A percentile compares a stretch with the other conserved stretches of the same genome.
phyloP scores from a whole-genome alignment of 202 grass and related monocot species.

The Saccharum hybrid region DNA sequence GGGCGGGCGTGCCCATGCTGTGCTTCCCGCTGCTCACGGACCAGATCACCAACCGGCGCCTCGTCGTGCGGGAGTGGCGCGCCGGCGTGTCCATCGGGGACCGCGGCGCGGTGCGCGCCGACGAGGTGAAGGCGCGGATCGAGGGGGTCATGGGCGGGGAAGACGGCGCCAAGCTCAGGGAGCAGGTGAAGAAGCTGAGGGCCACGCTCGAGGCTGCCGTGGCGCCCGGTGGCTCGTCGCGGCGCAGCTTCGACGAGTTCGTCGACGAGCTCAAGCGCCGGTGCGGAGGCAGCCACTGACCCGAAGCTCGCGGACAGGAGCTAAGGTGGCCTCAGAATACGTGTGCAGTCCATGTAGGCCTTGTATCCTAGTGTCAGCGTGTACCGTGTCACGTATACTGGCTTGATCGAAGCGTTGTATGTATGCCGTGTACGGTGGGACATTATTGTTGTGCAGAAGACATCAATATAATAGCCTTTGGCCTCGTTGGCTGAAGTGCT shows the following conservation, averaged over 20 bases:
- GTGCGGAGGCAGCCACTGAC: conserved; percentile 7
- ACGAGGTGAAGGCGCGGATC: conserved; percentile 47
- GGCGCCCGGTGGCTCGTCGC: conserved; percentile 53
- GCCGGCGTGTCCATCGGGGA: conserved; percentile 54
- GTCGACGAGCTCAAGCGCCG: conserved; percentile 52
- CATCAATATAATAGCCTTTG: too few species aligned
- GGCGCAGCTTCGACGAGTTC: conserved; percentile 57
- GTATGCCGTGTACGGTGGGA: not conserved
- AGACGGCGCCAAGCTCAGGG: conserved; percentile 38
- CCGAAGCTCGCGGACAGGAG: not conserved
- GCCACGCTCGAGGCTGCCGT: conserved; percentile 43
- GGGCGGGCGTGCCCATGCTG: conserved; percentile 71
- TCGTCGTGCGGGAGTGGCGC: conserved; percentile 58
- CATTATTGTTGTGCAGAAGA: not conserved
- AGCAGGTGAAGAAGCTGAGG: conserved; percentile 49
- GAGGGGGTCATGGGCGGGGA: conserved; percentile 47
- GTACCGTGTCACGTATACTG: not conserved
- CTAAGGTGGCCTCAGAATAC: not conserved
- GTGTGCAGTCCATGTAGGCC: not conserved
- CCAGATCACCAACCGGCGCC: conserved; percentile 63
- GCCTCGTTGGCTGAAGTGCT: too few species aligned
- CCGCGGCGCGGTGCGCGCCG: conserved; percentile 38
- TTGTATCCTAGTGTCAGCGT: too few species aligned
- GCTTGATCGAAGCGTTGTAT: not conserved
- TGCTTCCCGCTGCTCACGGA: conserved; percentile 82